Evolutionary conservation across 352 stramenopile species (phyloP), one percentile per base, ranked within the genome.

Genomic region (Stramenopiles sp.): DNA sequence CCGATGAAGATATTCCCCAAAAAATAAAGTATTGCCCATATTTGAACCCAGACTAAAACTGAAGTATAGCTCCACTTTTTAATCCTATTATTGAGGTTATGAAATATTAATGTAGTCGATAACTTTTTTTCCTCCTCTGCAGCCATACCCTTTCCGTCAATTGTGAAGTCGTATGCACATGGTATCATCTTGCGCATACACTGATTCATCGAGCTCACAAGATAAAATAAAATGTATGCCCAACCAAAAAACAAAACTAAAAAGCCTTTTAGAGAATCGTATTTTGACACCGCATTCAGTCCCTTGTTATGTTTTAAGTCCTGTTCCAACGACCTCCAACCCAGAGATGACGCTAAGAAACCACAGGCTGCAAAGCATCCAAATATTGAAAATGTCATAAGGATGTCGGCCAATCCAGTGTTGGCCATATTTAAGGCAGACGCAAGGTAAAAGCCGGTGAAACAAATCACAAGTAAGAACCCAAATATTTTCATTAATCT

Each of bases 201-300:
- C 82, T 90, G 87, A 80, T 87, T 89, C 22, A 89, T 80, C 7
- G 88, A 80, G 0, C 84, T 87, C 0, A 88, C 27, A 29, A 83
- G 55, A 27, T 71, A 71, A 27, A 71, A 71, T 22, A 71, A 71
- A 22, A 27, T 27, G 55, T 71, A 71, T 27, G 55, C 22, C 22
- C 22, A 22, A 25, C 22, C 55, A 71, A 71, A 71, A 71, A 71
- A 71, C 55, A 71, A 71, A 71, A 71, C 55, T 25, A 27, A 22
- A 27, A 71, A 27, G 27, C 55, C 55, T 71, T 71, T 71, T 71
- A 71, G 22, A 27, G 55, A 71, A 27, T 71, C 55, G 22, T 27
- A 71, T 27, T 71, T 27, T 71, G 55, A 22, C 22, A 71, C 22
- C 55, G 55, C 55, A 25, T 71, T 71, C 22, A 71, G 22, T 22